These are phyloP conservation scores for Sherardia arvensis DNA, from an alignment of 257 asterid species.

Conservation along the genomic window DNA sequence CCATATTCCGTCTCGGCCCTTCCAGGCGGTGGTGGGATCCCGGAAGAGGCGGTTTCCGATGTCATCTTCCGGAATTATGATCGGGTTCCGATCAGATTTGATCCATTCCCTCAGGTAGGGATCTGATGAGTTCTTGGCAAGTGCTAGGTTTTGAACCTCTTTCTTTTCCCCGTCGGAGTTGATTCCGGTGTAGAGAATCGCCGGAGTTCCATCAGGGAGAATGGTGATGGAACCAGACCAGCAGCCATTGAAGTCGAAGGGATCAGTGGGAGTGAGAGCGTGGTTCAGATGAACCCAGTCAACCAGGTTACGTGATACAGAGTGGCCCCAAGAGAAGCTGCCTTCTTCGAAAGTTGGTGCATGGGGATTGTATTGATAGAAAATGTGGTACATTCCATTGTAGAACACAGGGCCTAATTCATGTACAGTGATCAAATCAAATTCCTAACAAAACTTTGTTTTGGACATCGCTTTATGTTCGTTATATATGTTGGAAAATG, in stretches of 20 bases:
- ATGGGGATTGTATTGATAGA: slow-evolving; percentile 74
- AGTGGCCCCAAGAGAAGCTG: slow-evolving; percentile 62
- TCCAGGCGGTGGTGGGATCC: slow-evolving; percentile 81
- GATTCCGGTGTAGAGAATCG: slow-evolving; percentile 62
- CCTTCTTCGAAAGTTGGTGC: slow-evolving; percentile 59
- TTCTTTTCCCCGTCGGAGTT: slow-evolving; percentile 25
- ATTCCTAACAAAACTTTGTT: background rate
- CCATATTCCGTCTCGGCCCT: slow-evolving; percentile 47
- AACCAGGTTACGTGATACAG: slow-evolving; percentile 59
- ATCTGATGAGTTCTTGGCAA: slow-evolving; percentile 42
- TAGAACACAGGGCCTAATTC: slow-evolving; percentile 69
- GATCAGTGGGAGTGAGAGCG: slow-evolving; percentile 58
- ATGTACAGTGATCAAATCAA: background rate
- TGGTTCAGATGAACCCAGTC: slow-evolving; percentile 51
- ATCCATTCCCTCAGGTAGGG: too few relatives aligned
- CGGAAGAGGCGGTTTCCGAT: slow-evolving; percentile 44
- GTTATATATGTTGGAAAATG: too few relatives aligned
- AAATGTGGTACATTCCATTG: slow-evolving; percentile 70
- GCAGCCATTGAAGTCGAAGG: slow-evolving; percentile 48
- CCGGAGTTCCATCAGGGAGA: slow-evolving; percentile 53
- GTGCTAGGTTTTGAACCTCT: slow-evolving; percentile 64
- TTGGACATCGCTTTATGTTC: too few relatives aligned
- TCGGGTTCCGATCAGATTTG: slow-evolving; percentile 54
- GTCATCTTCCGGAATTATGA: slow-evolving; percentile 28
- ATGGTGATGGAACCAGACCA: slow-evolving; percentile 74